Base-by-base conservation (phyloP, 139 green algal genomes). In the Coelastrella sp. region DNA sequence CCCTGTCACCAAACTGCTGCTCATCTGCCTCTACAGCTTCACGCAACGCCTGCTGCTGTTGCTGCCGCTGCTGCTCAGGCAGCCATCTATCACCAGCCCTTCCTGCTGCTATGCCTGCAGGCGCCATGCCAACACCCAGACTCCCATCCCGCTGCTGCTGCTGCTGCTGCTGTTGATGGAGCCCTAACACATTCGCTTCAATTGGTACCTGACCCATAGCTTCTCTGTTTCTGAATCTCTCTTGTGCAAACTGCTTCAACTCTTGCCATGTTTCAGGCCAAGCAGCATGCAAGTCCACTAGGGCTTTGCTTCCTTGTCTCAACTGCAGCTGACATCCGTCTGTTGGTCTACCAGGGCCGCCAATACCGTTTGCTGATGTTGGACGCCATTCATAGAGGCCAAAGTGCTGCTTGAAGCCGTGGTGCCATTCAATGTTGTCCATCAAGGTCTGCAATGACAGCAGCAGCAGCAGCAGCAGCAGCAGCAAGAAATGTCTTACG, bases 391-490 rank as follows among this genome's bases (percentile, higher is more conserved):
- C 75, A 53, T 82, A 82, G 23, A 82, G 35, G 4, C 75, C 75
- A 82, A 82, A 82, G 53, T 82, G 51, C 51, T 71, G 51, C 21
- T 82, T 69, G 51, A 82, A 82, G 51, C 75, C 75, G 35, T 82
- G 75, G 50, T 82, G 75, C 71, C 71, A 79, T 41, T 79, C n/a
- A 41, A 79, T 79, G 71, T 79, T 79, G 41, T 79, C 71, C 71
- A 79, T 79, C 5, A 79, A 37, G 4, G 71, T 79, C 62, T 64
- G 53, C 53, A 21, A 48, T n/a, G 8, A 73, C 34, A 73, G 2
- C 15, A n/a, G 0, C 13, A 17, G 64, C 4, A 43, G 43, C 21
- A 7, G n/a, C 30, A 3, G 17, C 48, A 57, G 1, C 48, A 57
- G 1, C 1, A 57, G 48, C 48, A 57, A 15, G 1, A 57, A 11